Evolutionary conservation across 257 asterid genomes (phyloP).

Genomic region (Verbascum thapsus): DNA sequence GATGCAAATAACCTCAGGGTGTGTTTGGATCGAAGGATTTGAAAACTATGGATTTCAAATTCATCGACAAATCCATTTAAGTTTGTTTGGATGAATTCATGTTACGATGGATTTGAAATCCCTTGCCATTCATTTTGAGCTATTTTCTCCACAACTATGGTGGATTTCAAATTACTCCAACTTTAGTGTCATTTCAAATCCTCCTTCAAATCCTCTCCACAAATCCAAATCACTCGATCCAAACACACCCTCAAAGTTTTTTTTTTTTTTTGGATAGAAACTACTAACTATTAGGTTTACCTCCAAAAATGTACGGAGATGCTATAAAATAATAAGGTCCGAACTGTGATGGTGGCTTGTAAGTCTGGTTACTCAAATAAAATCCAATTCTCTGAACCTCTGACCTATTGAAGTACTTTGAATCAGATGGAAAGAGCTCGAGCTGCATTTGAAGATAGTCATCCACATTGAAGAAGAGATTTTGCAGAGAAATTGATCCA

Average conservation of each 20-base stretch:
- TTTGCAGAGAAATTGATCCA: constrained; percentile 79
- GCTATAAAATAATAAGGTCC: constrained; percentile 94
- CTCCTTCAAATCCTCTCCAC: too few species aligned
- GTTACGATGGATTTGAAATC: too few species aligned
- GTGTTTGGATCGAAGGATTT: too few species aligned
- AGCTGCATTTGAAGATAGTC: constrained; percentile 91
- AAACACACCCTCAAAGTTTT: too few species aligned
- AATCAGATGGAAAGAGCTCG: constrained; percentile 66
- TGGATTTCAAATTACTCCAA: too few species aligned
- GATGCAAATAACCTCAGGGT: neutral
- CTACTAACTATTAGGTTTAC: constrained; percentile 31
- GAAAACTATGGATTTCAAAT: too few species aligned
- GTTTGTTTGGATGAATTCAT: too few species aligned
- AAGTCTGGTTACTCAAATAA: constrained; percentile 81
- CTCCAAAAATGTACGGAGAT: constrained; percentile 65
- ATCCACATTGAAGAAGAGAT: constrained; percentile 78
- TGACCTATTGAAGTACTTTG: constrained; percentile 68
- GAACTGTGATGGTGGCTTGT: constrained; percentile 82
- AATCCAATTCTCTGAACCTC: constrained; percentile 82
- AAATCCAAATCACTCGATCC: too few species aligned
- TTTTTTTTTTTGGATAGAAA: constrained; percentile 9
- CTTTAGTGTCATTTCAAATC: too few species aligned
- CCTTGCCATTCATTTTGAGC: too few species aligned
- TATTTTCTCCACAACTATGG: too few species aligned
- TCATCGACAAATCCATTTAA: too few species aligned